Evolutionary conservation across 2,329 filamentous ascomycete genomes (phyloP), one percentile per base, ranked within the genome.

Genomic region (Lachnellula arida): DNA sequence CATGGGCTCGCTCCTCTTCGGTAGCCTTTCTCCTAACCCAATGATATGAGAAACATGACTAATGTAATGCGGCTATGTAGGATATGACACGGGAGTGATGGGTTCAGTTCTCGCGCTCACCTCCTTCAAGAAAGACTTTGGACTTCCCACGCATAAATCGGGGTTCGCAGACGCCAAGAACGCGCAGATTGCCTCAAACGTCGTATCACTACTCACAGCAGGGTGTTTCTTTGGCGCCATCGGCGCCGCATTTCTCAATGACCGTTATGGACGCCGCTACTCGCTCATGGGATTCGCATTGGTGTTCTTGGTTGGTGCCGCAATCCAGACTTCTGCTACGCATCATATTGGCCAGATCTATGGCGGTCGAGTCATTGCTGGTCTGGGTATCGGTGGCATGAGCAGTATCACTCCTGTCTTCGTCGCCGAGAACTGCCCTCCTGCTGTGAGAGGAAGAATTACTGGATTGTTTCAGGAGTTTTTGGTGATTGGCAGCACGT

Each of bases 171-270:
- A 35, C 43, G 43, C 50, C n/a, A 37, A 53, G 9, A 62, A 63
- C 43, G 55, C 61, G 19, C 51, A 62, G 11, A 48, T 64, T 39
- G 49, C 62, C 2, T 58, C 58, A 15, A 75, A 79, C 49, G 73
- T 75, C 32, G 76, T 79, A 19, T 75, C 76, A 2, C 74, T 80
- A 17, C 77, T 80, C 52, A 77, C 80, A 58, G 74, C 78, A 8
- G 78, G 78, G 23, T 77, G 78, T 35, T 77, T 82, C 56, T 74
- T 78, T 28, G 78, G 78, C 22, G 78, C 77, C 57, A 75, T 81
- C 52, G 61, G 73, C 28, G 73, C 79, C 50, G 78, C 76, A 69
- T 76, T 77, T 0, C 51, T 80, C 9, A 78, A 75, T 5, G 74
- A 78, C 52, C 67, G 67, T 22, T 70, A 72, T 48, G 79, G 78